These are phyloP conservation scores for Cucurbita moschata DNA, from an alignment of 306 rosid genomes.

Conservation along the genomic window DNA sequence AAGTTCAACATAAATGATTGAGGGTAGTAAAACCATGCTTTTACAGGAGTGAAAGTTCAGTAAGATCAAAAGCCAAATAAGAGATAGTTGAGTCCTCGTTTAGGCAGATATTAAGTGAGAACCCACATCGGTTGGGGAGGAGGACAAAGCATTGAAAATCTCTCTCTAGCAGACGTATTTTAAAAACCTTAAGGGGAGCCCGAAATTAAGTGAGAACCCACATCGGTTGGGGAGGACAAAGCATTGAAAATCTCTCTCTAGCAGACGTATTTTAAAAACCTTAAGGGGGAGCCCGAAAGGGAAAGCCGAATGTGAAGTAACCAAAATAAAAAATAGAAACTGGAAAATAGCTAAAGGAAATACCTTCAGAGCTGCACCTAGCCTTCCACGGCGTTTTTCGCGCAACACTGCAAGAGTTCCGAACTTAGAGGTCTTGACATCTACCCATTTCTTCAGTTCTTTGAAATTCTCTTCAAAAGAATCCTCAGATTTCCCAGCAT, in stretches of 20 bases:
- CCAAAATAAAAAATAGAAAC: background rate
- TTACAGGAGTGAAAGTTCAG: background rate
- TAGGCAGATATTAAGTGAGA: too few relatives aligned
- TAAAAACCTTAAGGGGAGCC: too few relatives aligned
- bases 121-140: too few relatives aligned
- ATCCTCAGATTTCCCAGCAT: conserved; percentile 26
- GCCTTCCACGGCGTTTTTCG: conserved; percentile 64
- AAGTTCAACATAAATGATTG: background rate
- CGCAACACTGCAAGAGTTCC: conserved; percentile 60
- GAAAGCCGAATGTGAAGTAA: too few relatives aligned
- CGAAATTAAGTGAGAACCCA: too few relatives aligned
- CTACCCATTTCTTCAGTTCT: conserved; percentile 84
- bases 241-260: too few relatives aligned
- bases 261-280: too few relatives aligned
- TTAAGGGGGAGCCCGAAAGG: too few relatives aligned
- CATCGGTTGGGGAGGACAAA: too few relatives aligned
- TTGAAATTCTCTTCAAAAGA: conserved; percentile 62
- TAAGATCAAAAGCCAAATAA: background rate
- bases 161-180: too few relatives aligned
- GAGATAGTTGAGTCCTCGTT: background rate
- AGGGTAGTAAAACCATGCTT: background rate
- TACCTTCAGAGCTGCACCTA: conserved; percentile 87
- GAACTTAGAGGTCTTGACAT: conserved; percentile 56
- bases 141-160: too few relatives aligned
- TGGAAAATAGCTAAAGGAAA: background rate